Percentiles rank a stretch among this genome's conserved stretches.
These are phyloP conservation scores for Podospora bellae-mahoneyi DNA, from an alignment of 495 filamentous ascomycete genomes.

Conservation along the genomic window DNA sequence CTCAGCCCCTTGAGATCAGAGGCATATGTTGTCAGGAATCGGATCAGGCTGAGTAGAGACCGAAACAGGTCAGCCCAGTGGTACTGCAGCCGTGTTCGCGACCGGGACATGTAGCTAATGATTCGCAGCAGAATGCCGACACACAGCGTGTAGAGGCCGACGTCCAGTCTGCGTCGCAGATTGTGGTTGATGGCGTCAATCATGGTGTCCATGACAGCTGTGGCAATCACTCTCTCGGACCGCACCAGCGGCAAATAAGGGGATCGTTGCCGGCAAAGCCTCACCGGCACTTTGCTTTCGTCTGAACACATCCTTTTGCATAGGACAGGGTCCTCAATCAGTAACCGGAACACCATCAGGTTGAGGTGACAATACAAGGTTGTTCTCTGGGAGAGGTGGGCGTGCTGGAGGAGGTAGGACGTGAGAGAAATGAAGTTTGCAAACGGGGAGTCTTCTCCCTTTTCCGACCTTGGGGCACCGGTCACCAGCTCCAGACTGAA, in stretches of 20 bases:
- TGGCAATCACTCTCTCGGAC: slow-evolving; percentile 66
- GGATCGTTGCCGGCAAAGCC: slow-evolving; percentile 85
- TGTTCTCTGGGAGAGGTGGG: slow-evolving; percentile 74
- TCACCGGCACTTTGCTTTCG: slow-evolving; percentile 69
- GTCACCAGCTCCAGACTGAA: slow-evolving; percentile 84
- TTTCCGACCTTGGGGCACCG: slow-evolving; percentile 50
- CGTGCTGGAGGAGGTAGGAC: slow-evolving; percentile 91
- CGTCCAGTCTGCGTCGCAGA: slow-evolving; percentile 77
- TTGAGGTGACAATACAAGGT: slow-evolving; percentile 78
- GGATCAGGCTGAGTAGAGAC: slow-evolving; percentile 80
- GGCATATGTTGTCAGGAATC: slow-evolving; percentile 84
- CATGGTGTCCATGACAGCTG: slow-evolving; percentile 77
- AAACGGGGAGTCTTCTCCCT: slow-evolving; percentile 71
- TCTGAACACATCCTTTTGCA: slow-evolving; percentile 84
- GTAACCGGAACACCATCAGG: slow-evolving; percentile 76
- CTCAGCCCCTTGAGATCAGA: slow-evolving; percentile 64
- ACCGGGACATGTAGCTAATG: slow-evolving; percentile 76
- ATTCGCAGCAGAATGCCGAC: slow-evolving; percentile 79
- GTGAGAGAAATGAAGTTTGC: slow-evolving; percentile 80
- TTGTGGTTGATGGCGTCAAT: slow-evolving; percentile 94
- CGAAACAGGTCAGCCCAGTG: slow-evolving; percentile 98
- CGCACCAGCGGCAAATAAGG: slow-evolving; percentile 77
- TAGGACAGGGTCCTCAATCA: slow-evolving; percentile 80
- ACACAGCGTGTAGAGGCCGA: slow-evolving; percentile 74
- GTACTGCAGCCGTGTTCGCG: slow-evolving; percentile 72